Conservation (phyloP, 2,329 filamentous ascomycete species). For the Ophiostoma tasmaniense region DNA sequence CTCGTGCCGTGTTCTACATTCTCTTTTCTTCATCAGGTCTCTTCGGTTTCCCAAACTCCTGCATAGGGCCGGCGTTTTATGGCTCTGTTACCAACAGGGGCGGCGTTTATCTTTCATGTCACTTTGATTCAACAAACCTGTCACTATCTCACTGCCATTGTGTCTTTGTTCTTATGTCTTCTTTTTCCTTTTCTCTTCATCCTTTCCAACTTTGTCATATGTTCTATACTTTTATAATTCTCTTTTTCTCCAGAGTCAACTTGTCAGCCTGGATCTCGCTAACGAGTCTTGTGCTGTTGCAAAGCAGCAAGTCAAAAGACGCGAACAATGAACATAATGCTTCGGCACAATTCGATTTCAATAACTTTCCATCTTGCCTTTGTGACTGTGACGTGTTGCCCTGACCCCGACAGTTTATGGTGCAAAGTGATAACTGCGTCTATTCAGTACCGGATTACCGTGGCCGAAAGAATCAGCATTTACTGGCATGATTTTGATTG, state of each 20-base stretch:
- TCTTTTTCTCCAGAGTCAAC: background rate
- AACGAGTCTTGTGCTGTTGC: background rate
- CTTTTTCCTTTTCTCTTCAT: background rate
- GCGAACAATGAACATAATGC: background rate
- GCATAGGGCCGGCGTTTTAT: background rate
- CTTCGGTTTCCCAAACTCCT: background rate
- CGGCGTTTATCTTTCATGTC: background rate
- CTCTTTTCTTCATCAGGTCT: background rate
- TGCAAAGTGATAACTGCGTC: too few relatives aligned
- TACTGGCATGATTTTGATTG: too few relatives aligned
- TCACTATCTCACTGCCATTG: background rate
- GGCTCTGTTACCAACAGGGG: background rate
- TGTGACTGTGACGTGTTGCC: background rate
- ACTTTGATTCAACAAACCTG: background rate
- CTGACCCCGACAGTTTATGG: background rate
- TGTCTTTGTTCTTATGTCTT: background rate
- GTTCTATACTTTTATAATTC: background rate
- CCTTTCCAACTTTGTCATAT: background rate
- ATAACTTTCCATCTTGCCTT: background rate
- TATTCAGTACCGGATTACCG: too few relatives aligned
- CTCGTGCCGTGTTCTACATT: background rate
- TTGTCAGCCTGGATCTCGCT: background rate
- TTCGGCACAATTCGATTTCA: background rate
- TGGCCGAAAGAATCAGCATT: too few relatives aligned
- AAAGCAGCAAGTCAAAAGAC: background rate